Base-by-base conservation (phyloP, 1,284 basidiomycete genomes). In the Ustilago shanxiensis region DNA sequence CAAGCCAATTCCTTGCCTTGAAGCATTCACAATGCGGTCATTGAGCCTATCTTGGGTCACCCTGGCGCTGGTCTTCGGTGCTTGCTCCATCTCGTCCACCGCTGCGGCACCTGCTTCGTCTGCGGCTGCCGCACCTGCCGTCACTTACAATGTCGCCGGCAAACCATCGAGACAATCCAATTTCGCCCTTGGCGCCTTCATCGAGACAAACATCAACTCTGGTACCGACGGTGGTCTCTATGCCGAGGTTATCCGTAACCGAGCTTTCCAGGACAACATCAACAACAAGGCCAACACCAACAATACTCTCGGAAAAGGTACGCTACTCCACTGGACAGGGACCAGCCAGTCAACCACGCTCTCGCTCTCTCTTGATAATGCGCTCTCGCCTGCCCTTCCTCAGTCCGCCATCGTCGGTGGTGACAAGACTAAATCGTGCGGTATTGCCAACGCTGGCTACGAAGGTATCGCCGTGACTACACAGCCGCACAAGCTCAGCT, bases 151-250 rank as follows among this genome's bases (percentile, higher is more conserved):
- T 5, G 66, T 74, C 16, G 41, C 57, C 18, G 24, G 66, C 28
- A 74, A 52, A 20, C 62, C 72, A 7, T 68, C 69, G 22, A 64
- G 53, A 28, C 52, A 66, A 14, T 66, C 64, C 37, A 53, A 74
- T 18, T 77, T 77, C 28, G 71, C 29, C 4, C 44, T 77, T 8
- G 28, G 18, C 37, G 58, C 60, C n/a, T 79, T 79, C 51, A 70
- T 79, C 74, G 77, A 74, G 50, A 74, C 72, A 41, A 74, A 69
- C 70, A 77, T 79, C 69, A 79, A 77, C 66, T 63, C 55, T 6
- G 79, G 76, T 14, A 79, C 77, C 14, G 79, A 80, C 54, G 79
- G 79, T 8, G 79, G 79, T 22, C 60, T 80, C n/a, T 80, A 80
- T 24, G 76, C 71, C 5, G 79, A 80, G 60, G 55, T 77, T 35